Conservation (phyloP, 371 early-diverging fungal genomes). For the Syncephalastrum sp. region DNA sequence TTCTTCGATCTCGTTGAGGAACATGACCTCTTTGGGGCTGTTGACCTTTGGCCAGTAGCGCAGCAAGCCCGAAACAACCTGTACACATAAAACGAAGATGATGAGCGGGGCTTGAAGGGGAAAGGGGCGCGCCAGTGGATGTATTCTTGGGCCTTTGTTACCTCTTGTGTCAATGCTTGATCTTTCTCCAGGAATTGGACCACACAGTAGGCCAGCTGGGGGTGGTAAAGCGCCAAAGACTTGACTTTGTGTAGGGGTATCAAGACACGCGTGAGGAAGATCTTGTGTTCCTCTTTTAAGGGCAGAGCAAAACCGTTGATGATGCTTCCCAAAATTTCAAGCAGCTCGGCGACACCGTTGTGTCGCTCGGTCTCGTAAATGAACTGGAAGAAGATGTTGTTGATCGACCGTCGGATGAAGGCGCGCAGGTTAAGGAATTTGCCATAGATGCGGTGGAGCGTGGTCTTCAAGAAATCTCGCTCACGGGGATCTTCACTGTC, state of each 20-base stretch:
- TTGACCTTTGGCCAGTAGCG: slow-evolving; percentile 98
- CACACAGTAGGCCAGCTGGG: slow-evolving; percentile 95
- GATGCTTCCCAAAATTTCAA: slow-evolving; percentile 96
- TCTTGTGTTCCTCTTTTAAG: slow-evolving; percentile 96
- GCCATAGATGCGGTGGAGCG: slow-evolving; percentile 96
- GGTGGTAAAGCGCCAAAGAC: slow-evolving; percentile 89
- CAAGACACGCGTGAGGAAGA: slow-evolving; percentile 88
- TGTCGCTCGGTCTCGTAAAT: slow-evolving; percentile 95
- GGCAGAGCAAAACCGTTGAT: slow-evolving; percentile 98
- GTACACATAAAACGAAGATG: background rate
- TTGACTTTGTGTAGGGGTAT: slow-evolving; percentile 95
- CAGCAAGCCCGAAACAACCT: slow-evolving; percentile 85
- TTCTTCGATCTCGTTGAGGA: slow-evolving; percentile 94
- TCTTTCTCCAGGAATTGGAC: slow-evolving; percentile 98
- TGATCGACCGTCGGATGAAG: slow-evolving; percentile 95
- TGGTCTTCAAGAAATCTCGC: slow-evolving; percentile 96
- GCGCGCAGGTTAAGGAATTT: slow-evolving; percentile 95
- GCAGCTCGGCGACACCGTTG: slow-evolving; percentile 95
- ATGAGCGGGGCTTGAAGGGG: background rate
- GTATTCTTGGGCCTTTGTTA: background rate
- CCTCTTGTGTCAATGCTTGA: slow-evolving; percentile 83
- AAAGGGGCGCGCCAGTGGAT: too few species aligned
- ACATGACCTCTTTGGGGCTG: slow-evolving; percentile 98
- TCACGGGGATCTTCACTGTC: slow-evolving; percentile 98
- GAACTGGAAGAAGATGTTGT: slow-evolving; percentile 96